Base-by-base conservation (phyloP, 306 rosid species). In the Purshia tridentata region DNA sequence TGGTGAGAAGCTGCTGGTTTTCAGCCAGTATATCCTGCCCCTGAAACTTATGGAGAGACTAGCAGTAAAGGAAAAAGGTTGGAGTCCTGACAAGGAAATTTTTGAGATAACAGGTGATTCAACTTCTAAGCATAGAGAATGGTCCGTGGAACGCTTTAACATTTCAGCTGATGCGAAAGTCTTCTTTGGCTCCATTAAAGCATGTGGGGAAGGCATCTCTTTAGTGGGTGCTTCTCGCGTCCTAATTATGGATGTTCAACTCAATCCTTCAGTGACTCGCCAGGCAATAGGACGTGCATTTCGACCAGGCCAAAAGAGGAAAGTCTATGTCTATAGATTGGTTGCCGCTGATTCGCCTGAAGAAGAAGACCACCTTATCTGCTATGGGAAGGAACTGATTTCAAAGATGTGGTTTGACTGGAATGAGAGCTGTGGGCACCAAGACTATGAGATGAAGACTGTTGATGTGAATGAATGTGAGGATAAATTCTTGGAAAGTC, bases 141-240 rank as follows among this genome's bases (percentile, higher is more conserved):
- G 64, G 84, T 78, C 96, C 3, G 85, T 89, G 96, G 89, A 91
- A 15, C 84, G 44, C 45, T 91, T 93, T 56, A 93, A 91, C 72
- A 85, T 66, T 49, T 86, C 96, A 2, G 80, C 91, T 4, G 81
- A 86, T 57, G 98, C 98, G 12, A 86, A 75, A 82, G 82, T 89
- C 52, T 86, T 93, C 68, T 88, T 93, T 81, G 98, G 98, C 66
- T 93, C 98, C 13, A 93, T 93, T 58, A 93, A 88, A 84, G 98
- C 98, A 0, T 93, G 98, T 46, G 98, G 98, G n/a, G 98, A 93
- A 77, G 98, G 98, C 9, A 93, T 93, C 54, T 93, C 98, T 19
- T 67, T 93, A 72, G 97, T 93, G 62, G 98, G 98, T 20, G 97
- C 98, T 46, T 93, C 98, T 10, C 93, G 92, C 13, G 67, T 93